Evolutionary conservation across 1,284 basidiomycete species (phyloP).

Genomic region (Cerioporus squamosus): DNA sequence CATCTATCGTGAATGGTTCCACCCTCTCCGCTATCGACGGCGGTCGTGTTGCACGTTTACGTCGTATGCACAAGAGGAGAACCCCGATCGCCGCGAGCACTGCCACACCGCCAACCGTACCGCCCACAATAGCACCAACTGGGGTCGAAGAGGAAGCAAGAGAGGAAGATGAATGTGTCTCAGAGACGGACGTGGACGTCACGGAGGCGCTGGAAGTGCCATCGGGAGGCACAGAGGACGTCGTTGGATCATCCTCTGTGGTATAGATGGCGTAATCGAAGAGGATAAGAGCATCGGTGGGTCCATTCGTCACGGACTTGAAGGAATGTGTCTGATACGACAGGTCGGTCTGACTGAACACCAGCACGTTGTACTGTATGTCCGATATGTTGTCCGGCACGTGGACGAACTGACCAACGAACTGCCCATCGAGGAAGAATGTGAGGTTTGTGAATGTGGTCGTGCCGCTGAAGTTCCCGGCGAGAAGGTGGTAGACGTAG

Average conservation of each 20-base stretch:
- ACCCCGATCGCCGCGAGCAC: neutral
- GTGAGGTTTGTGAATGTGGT: conserved; percentile 10
- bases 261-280: conserved; percentile 19
- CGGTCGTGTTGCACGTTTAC: neutral
- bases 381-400: neutral
- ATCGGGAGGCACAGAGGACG: neutral
- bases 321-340: conserved; percentile 7
- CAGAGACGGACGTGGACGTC: neutral
- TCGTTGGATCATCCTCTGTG: neutral
- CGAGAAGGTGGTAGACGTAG: conserved; percentile 13
- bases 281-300: conserved; percentile 8
- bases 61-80: neutral
- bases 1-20: neutral
- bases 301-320: neutral
- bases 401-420: conserved; percentile 6
- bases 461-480: conserved; percentile 1
- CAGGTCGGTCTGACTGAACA: conserved; percentile 3
- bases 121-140: conserved; percentile 11
- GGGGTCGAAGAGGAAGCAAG: neutral
- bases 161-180: neutral
- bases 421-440: conserved; percentile 11
- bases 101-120: conserved; percentile 6
- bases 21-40: neutral
- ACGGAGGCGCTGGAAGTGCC: neutral
- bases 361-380: conserved; percentile 9